Evolutionary conservation across 164 flowering plant genomes (phyloP).

Genomic region (Litsea cubeba): DNA sequence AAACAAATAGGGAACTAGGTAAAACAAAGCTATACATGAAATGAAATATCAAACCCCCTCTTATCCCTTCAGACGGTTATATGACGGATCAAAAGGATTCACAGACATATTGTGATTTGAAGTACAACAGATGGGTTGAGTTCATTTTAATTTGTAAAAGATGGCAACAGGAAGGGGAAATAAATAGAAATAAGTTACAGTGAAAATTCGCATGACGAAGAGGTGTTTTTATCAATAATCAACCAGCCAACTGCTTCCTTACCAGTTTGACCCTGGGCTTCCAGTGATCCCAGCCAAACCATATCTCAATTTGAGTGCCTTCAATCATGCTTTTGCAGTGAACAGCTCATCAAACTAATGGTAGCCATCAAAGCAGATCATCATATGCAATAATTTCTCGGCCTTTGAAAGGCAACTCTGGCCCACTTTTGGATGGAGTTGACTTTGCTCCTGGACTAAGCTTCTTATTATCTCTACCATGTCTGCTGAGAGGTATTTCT

Average conservation of each 20-base stretch:
- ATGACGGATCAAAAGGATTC: too few relatives aligned
- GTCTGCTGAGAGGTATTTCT: conserved; percentile 66
- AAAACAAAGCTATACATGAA: too few relatives aligned
- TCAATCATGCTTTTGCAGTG: not conserved
- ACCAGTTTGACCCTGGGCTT: not conserved
- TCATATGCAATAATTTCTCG: conserved; percentile 80
- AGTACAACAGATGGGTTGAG: too few relatives aligned
- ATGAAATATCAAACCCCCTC: too few relatives aligned
- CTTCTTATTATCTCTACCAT: conserved; percentile 52
- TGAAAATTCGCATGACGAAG: too few relatives aligned
- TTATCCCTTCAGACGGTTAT: too few relatives aligned
- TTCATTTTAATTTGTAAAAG: too few relatives aligned
- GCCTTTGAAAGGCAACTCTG: conserved; percentile 46
- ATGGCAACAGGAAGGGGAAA: not conserved
- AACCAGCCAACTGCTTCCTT: not conserved
- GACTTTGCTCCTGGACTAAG: conserved; percentile 24
- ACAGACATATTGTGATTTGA: too few relatives aligned
- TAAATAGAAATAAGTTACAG: not conserved
- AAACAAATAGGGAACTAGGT: too few relatives aligned
- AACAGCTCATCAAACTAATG: not conserved
- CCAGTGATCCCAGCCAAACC: not conserved
- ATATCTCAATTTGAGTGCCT: not conserved
- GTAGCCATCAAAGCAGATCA: conserved; percentile 47
- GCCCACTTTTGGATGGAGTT: conserved; percentile 28
- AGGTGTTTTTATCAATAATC: not conserved